Evolutionary conservation across 257 asterid genomes (phyloP).

Genomic region (Ehretia macrophylla): DNA sequence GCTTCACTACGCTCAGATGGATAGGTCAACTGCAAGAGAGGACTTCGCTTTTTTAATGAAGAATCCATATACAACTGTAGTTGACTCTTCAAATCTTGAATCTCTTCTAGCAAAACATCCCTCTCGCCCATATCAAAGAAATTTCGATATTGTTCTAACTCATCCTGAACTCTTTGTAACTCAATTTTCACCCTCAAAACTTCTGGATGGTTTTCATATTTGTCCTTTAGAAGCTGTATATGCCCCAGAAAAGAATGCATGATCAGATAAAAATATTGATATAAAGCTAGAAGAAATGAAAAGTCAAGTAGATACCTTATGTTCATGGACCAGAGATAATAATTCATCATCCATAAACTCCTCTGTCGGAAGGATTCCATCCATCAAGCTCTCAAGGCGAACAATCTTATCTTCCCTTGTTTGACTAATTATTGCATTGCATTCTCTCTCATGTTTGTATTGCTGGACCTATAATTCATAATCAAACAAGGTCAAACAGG

Average conservation of each 20-base stretch:
- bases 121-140: conserved; percentile 96
- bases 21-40: conserved; percentile 53
- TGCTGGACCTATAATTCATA: conserved; percentile 68
- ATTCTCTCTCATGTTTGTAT: conserved; percentile 96
- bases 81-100: conserved; percentile 79
- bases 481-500: conserved; percentile 10
- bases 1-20: conserved; percentile 61
- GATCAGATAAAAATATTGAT: conserved; percentile 15
- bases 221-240: conserved; percentile 78
- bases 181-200: conserved; percentile 71
- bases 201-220: conserved; percentile 87
- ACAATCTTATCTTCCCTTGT: conserved; percentile 91
- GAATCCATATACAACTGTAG: conserved; percentile 70
- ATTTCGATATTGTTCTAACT: conserved; percentile 70
- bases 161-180: conserved; percentile 71
- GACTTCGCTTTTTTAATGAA: conserved; percentile 46
- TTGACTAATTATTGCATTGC: conserved; percentile 80
- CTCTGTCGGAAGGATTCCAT: conserved; percentile 78
- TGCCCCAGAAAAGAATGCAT: conserved; percentile 18
- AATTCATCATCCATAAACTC: conserved; percentile 89
- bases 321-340: conserved; percentile 62
- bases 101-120: conserved; percentile 88
- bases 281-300: conserved; percentile 9
- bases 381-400: conserved; percentile 96
- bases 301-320: conserved; percentile 48